These are phyloP conservation scores for Volvox reticuliferus DNA, from an alignment of 139 green algal genomes.

Conservation along the genomic window DNA sequence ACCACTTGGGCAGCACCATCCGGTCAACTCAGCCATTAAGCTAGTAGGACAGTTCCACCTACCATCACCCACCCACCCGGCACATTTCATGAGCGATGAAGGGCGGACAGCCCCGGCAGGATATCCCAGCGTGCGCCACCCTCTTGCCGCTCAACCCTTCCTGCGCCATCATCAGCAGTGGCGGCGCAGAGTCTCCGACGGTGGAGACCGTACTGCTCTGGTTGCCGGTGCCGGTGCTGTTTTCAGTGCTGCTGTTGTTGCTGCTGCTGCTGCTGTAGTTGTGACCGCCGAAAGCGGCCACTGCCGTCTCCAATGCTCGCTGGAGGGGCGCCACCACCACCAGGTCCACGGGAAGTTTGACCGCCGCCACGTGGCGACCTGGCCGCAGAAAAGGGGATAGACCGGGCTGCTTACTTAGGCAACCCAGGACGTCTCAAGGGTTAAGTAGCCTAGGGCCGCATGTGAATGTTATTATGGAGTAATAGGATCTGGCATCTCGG, in stretches of 20 bases:
- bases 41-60: no score
- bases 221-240: not conserved
- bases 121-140: slow-evolving; percentile 50
- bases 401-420: no score
- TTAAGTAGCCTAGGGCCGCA: no score
- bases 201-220: not conserved
- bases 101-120: slow-evolving; percentile 56
- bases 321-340: slow-evolving; percentile 66
- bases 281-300: slow-evolving; percentile 54
- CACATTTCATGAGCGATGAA: slow-evolving; percentile 67
- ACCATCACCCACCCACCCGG: slow-evolving; percentile 15
- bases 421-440: no score
- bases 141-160: slow-evolving; percentile 40
- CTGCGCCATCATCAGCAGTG: slow-evolving; percentile 62
- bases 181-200: not conserved
- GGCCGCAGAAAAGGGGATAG: no score
- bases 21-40: no score
- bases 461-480: no score
- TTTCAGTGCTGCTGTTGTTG: not conserved
- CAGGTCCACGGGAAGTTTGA: slow-evolving; percentile 49
- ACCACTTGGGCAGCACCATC: no score
- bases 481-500: no score
- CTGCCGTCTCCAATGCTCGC: slow-evolving; percentile 67
- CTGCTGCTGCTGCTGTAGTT: not conserved
- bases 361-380: not conserved